These are phyloP conservation scores for Geosmithia morbida DNA, from an alignment of 2,329 filamentous ascomycete species.

Conservation along the genomic window DNA sequence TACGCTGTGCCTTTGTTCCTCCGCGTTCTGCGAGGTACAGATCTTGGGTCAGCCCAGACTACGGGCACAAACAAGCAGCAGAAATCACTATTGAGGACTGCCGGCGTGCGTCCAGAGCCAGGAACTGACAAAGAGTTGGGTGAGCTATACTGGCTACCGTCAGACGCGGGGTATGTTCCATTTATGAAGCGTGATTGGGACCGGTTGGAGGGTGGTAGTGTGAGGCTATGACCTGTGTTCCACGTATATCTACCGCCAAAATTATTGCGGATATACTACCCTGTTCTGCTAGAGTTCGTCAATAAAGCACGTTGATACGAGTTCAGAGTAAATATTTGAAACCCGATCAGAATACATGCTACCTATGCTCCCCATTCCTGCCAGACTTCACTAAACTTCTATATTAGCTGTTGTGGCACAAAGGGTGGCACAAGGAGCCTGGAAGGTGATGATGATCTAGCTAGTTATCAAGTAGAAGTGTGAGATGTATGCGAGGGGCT, in stretches of 20 bases:
- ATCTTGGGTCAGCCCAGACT: slow-evolving; percentile 34
- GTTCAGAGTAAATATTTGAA: too few relatives aligned
- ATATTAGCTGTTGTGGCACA: too few relatives aligned
- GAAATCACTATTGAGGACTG: slow-evolving; percentile 56
- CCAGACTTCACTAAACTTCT: too few relatives aligned
- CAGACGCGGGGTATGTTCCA: slow-evolving; percentile 44
- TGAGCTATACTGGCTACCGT: slow-evolving; percentile 49
- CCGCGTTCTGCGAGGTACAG: slow-evolving; percentile 34
- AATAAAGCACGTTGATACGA: too few relatives aligned
- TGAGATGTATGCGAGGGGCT: too few relatives aligned
- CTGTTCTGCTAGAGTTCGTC: too few relatives aligned
- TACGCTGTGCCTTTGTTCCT: slow-evolving; percentile 72
- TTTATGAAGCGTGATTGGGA: slow-evolving; percentile 59
- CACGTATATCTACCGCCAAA: background rate
- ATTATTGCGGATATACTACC: too few relatives aligned
- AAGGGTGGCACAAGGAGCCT: too few relatives aligned
- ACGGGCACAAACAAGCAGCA: slow-evolving; percentile 87
- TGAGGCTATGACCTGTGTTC: slow-evolving; percentile 42
- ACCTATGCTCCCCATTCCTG: too few relatives aligned
- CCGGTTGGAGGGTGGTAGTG: slow-evolving; percentile 47
- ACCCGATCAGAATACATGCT: too few relatives aligned
- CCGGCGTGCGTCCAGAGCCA: slow-evolving; percentile 53
- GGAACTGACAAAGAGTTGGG: slow-evolving; percentile 28
- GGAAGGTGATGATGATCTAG: too few relatives aligned
- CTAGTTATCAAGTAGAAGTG: too few relatives aligned